Conservation (phyloP, 345 rosid genomes). For the Pistacia atlantica region DNA sequence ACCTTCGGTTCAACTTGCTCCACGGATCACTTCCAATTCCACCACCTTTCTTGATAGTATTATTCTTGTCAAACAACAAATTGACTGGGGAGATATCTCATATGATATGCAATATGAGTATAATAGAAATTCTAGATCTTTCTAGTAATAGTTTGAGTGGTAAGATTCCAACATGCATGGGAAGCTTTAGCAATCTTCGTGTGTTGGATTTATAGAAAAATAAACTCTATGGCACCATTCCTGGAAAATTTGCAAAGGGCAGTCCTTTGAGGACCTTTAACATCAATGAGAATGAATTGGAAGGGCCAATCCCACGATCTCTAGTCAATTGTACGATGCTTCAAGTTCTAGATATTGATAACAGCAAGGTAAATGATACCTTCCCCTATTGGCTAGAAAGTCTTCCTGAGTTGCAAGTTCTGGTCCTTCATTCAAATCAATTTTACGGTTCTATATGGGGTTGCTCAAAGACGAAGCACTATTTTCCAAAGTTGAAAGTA, state of each 20-base stretch:
- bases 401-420: background rate
- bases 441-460: background rate
- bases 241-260: background rate
- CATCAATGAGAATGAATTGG: slow-evolving; percentile 13
- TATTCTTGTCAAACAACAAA: background rate
- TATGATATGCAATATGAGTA: background rate
- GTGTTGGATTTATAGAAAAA: slow-evolving; percentile 12
- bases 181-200: background rate
- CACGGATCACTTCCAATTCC: background rate
- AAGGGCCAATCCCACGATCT: background rate
- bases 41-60: background rate
- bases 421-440: slow-evolving; percentile 6
- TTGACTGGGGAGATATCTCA: slow-evolving; percentile 1
- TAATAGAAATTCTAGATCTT: slow-evolving; percentile 1
- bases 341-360: background rate
- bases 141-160: slow-evolving; percentile 14
- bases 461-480: too few species aligned
- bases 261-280: background rate
- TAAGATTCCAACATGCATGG: background rate
- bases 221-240: slow-evolving; percentile 6
- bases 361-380: background rate
- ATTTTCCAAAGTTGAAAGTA: background rate
- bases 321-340: background rate
- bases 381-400: background rate
- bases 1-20: slow-evolving; percentile 1